phyloP scores from a whole-genome alignment of 2,329 filamentous ascomycete genomes.

The Penicillium frequentans region DNA sequence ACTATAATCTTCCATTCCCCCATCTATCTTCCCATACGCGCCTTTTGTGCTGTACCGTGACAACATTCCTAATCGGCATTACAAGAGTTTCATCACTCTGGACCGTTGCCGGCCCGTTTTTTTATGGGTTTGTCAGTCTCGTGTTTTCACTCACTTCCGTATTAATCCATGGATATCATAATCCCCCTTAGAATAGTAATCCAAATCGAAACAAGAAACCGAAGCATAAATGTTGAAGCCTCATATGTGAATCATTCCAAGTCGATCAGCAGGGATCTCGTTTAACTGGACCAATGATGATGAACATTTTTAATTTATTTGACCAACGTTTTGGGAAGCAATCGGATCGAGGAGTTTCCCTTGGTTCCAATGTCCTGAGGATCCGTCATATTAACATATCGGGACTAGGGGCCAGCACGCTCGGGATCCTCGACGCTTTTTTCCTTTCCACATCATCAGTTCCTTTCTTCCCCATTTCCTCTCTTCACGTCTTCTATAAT shows the following conservation, averaged over 20 bases:
- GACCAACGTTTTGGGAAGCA: background rate
- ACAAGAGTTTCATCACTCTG: slow-evolving; percentile 4
- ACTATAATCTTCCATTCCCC: background rate
- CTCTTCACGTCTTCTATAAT: slow-evolving; percentile 5
- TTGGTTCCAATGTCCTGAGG: slow-evolving; percentile 30
- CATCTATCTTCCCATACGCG: background rate
- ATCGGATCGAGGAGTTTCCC: slow-evolving; percentile 18
- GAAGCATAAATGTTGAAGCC: background rate
- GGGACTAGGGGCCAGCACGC: slow-evolving; percentile 38
- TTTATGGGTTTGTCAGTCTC: background rate
- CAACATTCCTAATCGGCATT: slow-evolving; percentile 18
- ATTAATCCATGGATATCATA: background rate
- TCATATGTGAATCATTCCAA: background rate
- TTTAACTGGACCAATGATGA: background rate
- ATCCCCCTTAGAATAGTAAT: background rate
- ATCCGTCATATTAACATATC: slow-evolving; percentile 45
- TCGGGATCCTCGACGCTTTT: slow-evolving; percentile 36
- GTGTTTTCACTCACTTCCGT: background rate
- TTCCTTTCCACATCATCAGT: slow-evolving; percentile 19
- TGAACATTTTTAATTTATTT: background rate
- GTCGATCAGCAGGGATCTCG: background rate
- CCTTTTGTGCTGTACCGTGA: slow-evolving; percentile 14
- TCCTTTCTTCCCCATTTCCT: slow-evolving; percentile 14
- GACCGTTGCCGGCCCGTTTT: background rate
- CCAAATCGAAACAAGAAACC: background rate